These are phyloP conservation scores for Rhododendron griersonianum DNA, from an alignment of 148 eudicot species.

Conservation along the genomic window DNA sequence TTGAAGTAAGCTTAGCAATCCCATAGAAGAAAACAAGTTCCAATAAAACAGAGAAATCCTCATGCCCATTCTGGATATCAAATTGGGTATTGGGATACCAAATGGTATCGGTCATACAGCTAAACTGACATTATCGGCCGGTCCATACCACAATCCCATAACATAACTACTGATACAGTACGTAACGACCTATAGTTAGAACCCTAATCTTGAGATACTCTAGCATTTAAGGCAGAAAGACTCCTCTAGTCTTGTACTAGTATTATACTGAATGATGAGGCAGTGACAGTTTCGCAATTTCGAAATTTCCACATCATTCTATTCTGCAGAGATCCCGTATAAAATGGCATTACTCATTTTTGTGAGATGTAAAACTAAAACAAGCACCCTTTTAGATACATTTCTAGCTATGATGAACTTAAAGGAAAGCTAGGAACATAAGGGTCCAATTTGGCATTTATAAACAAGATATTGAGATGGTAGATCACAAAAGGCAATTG, in stretches of 20 bases:
- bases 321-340: neutral
- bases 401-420: neutral
- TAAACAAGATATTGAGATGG: neutral
- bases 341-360: neutral
- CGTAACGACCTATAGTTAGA: neutral
- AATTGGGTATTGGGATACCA: neutral
- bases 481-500: neutral
- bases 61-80: neutral
- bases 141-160: neutral
- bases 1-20: neutral
- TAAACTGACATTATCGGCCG: neutral
- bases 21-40: neutral
- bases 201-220: constrained; percentile 1
- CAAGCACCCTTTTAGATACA: neutral
- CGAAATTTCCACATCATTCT: neutral
- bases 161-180: neutral
- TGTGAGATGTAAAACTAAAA: neutral
- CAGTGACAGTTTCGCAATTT: neutral
- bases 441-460: neutral
- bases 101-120: neutral
- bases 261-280: neutral
- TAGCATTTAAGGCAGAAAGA: neutral
- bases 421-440: neutral
- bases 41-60: neutral
- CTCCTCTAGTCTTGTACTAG: neutral